phyloP scores from a whole-genome alignment of 1,284 basidiomycete genomes.

The Athelia psychrophila region DNA sequence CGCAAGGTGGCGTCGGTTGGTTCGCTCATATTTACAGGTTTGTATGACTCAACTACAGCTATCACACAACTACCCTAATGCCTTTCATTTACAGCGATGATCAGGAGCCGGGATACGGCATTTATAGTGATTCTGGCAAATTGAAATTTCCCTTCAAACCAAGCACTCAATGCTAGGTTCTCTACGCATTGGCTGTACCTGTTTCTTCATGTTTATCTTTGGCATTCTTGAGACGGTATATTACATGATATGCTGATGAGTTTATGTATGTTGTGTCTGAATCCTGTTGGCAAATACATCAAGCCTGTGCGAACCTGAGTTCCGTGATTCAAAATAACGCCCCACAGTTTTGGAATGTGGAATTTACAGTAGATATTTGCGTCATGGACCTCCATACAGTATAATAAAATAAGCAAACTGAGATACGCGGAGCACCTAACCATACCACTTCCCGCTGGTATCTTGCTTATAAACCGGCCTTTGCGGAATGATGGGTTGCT shows the following conservation, averaged over 20 bases:
- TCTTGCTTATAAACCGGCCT: slow-evolving; percentile 52
- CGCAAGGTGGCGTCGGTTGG: slow-evolving; percentile 41
- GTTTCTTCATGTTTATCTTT: too few relatives aligned
- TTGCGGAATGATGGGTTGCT: slow-evolving; percentile 62
- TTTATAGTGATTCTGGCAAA: slow-evolving; percentile 44
- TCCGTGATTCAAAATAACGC: too few relatives aligned
- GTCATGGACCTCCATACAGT: too few relatives aligned
- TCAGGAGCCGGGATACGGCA: slow-evolving; percentile 62
- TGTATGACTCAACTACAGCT: slow-evolving; percentile 32
- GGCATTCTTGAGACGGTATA: too few relatives aligned
- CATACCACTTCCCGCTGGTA: slow-evolving; percentile 68
- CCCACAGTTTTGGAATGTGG: too few relatives aligned
- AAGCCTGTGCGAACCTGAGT: too few relatives aligned
- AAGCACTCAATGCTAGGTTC: slow-evolving; percentile 37
- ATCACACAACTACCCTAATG: too few relatives aligned
- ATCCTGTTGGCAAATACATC: too few relatives aligned
- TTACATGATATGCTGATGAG: too few relatives aligned
- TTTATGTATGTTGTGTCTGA: too few relatives aligned
- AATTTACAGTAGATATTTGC: too few relatives aligned
- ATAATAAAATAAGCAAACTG: too few relatives aligned
- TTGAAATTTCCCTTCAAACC: slow-evolving; percentile 58
- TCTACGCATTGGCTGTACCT: background rate
- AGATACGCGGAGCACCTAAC: slow-evolving; percentile 27
- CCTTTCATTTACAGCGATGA: slow-evolving; percentile 1
- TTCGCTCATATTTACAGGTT: slow-evolving; percentile 37